A percentile compares a stretch with the other conserved stretches of the same genome.
Evolutionary conservation across 371 early-diverging fungal genomes (phyloP).

Genomic region (Saksenaea vasiformis): DNA sequence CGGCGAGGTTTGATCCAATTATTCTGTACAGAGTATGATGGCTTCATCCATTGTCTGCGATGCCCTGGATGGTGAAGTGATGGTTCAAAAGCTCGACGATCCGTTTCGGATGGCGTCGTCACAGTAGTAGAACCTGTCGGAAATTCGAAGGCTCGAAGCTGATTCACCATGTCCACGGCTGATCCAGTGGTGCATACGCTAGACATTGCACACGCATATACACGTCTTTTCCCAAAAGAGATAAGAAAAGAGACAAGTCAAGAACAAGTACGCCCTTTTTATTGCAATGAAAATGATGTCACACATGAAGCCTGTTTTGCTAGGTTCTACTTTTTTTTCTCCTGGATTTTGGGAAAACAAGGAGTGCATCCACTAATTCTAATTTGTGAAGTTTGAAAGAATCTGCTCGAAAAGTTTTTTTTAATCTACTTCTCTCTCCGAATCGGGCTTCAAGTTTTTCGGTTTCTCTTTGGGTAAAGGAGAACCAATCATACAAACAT

Average conservation of each 20-base stretch:
- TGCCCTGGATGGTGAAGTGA: neutral
- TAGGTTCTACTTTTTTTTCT: neutral
- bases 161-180: constrained; percentile 4
- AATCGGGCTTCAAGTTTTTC: neutral
- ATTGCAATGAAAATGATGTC: constrained; percentile 1
- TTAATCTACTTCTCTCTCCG: neutral
- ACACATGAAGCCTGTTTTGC: neutral
- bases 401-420: neutral
- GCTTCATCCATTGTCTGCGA: neutral
- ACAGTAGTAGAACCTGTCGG: neutral
- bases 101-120: neutral
- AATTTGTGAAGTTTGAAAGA: neutral
- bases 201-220: neutral
- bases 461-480: too few relatives aligned
- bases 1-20: neutral
- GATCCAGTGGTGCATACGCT: constrained; percentile 2
- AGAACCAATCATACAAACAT: neutral
- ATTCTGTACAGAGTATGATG: neutral
- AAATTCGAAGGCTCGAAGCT: neutral
- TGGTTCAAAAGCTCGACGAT: constrained; percentile 3
- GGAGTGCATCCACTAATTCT: neutral
- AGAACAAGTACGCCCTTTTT: neutral
- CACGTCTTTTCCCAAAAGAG: neutral
- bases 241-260: neutral
- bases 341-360: neutral